These are phyloP conservation scores for Casuarina cunninghamiana DNA, from an alignment of 306 rosid genomes.

Conservation along the genomic window DNA sequence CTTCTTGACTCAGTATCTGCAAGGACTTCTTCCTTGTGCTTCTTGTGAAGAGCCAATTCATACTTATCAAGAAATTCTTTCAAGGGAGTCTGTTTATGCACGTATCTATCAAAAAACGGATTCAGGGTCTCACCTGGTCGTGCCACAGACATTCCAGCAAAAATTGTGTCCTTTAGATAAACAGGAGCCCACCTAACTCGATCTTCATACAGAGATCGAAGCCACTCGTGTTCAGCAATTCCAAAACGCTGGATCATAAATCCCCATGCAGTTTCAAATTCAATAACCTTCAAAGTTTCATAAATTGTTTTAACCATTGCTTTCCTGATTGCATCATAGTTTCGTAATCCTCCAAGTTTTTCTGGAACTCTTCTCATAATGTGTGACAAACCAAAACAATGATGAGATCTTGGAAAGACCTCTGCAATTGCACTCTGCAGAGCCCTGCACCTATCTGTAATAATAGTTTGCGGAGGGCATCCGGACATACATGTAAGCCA, in stretches of 20 bases:
- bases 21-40: slow-evolving; percentile 72
- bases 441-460: slow-evolving; percentile 75
- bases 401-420: slow-evolving; percentile 70
- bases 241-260: slow-evolving; percentile 79
- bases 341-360: slow-evolving; percentile 78
- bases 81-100: slow-evolving; percentile 89
- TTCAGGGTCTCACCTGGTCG: slow-evolving; percentile 56
- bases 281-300: slow-evolving; percentile 81
- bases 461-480: slow-evolving; percentile 68
- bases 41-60: slow-evolving; percentile 85
- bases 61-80: slow-evolving; percentile 96
- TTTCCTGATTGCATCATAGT: slow-evolving; percentile 82
- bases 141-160: slow-evolving; percentile 74
- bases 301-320: slow-evolving; percentile 67
- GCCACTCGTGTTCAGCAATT: slow-evolving; percentile 84
- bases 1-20: slow-evolving; percentile 88
- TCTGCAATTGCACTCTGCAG: slow-evolving; percentile 67
- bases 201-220: slow-evolving; percentile 74
- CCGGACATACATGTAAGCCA: slow-evolving; percentile 76
- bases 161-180: slow-evolving; percentile 69
- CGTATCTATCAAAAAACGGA: slow-evolving; percentile 80
- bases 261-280: slow-evolving; percentile 92
- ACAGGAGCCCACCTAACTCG: slow-evolving; percentile 83
- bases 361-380: slow-evolving; percentile 88
- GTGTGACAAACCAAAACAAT: slow-evolving; percentile 79